Evolutionary conservation across 148 eudicot species (phyloP).

Genomic region (Chenopodium formosanum): DNA sequence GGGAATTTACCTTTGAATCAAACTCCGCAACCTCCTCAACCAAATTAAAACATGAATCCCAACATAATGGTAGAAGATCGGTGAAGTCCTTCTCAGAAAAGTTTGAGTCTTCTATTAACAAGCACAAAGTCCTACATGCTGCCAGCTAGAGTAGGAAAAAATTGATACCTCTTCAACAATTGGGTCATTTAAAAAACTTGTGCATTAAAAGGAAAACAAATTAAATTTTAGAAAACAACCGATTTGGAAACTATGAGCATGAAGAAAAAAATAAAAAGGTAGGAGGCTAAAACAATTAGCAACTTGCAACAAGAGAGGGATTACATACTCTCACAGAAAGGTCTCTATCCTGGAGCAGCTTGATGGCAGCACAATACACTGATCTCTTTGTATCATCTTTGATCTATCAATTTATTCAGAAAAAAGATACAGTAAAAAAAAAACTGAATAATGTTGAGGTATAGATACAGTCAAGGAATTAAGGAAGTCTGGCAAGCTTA

Average conservation of each 20-base stretch:
- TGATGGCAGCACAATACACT: constrained; percentile 89
- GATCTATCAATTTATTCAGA: constrained; percentile 44
- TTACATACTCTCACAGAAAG: constrained; percentile 80
- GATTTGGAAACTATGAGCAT: neutral
- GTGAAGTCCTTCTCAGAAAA: constrained; percentile 80
- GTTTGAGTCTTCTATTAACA: constrained; percentile 87
- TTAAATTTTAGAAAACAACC: neutral
- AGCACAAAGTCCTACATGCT: constrained; percentile 78
- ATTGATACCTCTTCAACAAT: constrained; percentile 17
- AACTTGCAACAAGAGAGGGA: constrained; percentile 2
- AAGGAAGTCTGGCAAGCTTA: neutral
- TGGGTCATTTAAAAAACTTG: neutral
- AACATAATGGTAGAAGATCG: constrained; percentile 86
- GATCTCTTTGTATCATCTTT: constrained; percentile 85
- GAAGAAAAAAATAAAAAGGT: neutral
- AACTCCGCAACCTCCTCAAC: constrained; percentile 92
- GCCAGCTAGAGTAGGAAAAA: constrained; percentile 58
- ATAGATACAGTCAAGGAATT: neutral
- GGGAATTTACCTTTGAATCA: constrained; percentile 79
- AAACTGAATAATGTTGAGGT: neutral
- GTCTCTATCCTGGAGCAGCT: constrained; percentile 87
- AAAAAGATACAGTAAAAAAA: neutral
- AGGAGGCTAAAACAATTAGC: neutral
- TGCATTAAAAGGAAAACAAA: neutral
- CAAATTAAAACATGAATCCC: constrained; percentile 84